These are phyloP conservation scores for Cryptococcus sp. DNA, from an alignment of 1,284 basidiomycete species.

Conservation along the genomic window DNA sequence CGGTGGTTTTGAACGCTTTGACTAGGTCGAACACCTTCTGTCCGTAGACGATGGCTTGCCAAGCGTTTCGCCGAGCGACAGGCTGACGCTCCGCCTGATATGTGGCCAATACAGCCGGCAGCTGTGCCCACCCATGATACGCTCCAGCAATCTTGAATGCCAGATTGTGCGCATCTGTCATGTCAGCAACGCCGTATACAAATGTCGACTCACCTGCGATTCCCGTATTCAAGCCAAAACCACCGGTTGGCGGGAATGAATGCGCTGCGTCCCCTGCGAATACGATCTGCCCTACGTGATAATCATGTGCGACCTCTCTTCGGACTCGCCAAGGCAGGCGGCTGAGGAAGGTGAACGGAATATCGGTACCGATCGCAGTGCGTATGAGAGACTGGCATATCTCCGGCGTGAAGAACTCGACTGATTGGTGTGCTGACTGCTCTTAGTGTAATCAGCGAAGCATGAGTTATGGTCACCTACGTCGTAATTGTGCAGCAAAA, in stretches of 20 bases:
- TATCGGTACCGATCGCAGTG: too few species aligned
- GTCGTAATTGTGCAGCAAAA: conserved; percentile 12
- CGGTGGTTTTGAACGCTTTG: conserved; percentile 25
- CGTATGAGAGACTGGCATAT: too few species aligned
- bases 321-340: conserved; percentile 30
- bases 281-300: conserved; percentile 21
- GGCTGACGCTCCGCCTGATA: conserved; percentile 34
- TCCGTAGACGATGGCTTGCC: conserved; percentile 27
- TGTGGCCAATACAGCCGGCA: conserved; percentile 10
- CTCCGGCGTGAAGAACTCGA: too few species aligned
- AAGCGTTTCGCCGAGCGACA: conserved; percentile 27
- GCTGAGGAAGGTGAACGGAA: conserved; percentile 23
- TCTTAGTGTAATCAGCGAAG: too few species aligned
- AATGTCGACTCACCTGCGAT: conserved; percentile 17
- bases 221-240: conserved; percentile 31
- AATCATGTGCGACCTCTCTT: conserved; percentile 30
- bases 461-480: too few species aligned
- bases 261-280: conserved; percentile 24
- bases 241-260: conserved; percentile 32
- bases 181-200: not conserved
- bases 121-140: conserved; percentile 19
- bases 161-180: conserved; percentile 30
- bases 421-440: too few species aligned
- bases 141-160: conserved; percentile 22
- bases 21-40: conserved; percentile 31